Conservation (phyloP, 169 alveolate genomes). For the Plasmodium adleri region DNA sequence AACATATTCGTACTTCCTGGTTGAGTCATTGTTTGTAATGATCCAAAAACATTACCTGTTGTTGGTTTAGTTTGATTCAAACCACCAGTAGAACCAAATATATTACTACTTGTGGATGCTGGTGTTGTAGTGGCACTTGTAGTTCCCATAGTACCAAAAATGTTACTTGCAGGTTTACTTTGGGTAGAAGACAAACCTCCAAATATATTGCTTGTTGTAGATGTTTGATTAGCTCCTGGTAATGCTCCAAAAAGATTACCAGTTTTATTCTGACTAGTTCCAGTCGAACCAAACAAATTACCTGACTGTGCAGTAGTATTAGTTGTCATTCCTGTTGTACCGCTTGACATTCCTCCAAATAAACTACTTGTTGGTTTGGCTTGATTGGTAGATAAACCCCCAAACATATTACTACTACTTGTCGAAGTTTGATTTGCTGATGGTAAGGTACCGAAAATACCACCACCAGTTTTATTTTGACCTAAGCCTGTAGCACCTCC, state of each 20-base stretch:
- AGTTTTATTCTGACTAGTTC: slow-evolving; percentile 43
- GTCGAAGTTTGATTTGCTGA: slow-evolving; percentile 35
- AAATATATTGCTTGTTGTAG: slow-evolving; percentile 35
- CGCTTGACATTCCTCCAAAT: slow-evolving; percentile 40
- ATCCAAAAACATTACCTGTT: slow-evolving; percentile 44
- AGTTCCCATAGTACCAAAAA: slow-evolving; percentile 6
- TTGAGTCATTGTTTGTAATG: slow-evolving; percentile 48
- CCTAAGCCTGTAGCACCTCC: slow-evolving; percentile 20
- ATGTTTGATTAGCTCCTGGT: slow-evolving; percentile 22
- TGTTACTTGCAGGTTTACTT: background rate
- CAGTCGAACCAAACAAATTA: slow-evolving; percentile 53
- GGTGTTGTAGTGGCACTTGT: slow-evolving; percentile 22
- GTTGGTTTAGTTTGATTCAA: slow-evolving; percentile 30
- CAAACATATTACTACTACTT: slow-evolving; percentile 31
- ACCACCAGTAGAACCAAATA: slow-evolving; percentile 40
- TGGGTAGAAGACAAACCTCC: slow-evolving; percentile 39
- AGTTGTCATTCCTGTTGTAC: slow-evolving; percentile 21
- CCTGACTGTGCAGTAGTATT: slow-evolving; percentile 8
- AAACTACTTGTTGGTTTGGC: slow-evolving; percentile 25
- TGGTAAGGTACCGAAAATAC: slow-evolving; percentile 37
- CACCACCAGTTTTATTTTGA: slow-evolving; percentile 44
- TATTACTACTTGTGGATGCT: slow-evolving; percentile 15
- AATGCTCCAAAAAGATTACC: slow-evolving; percentile 42
- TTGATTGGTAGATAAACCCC: slow-evolving; percentile 27
- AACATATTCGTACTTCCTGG: slow-evolving; percentile 43